Evolutionary conservation across 306 rosid genomes (phyloP), one percentile per base, ranked within the genome.

Genomic region (Cucurbita argyrosperma): DNA sequence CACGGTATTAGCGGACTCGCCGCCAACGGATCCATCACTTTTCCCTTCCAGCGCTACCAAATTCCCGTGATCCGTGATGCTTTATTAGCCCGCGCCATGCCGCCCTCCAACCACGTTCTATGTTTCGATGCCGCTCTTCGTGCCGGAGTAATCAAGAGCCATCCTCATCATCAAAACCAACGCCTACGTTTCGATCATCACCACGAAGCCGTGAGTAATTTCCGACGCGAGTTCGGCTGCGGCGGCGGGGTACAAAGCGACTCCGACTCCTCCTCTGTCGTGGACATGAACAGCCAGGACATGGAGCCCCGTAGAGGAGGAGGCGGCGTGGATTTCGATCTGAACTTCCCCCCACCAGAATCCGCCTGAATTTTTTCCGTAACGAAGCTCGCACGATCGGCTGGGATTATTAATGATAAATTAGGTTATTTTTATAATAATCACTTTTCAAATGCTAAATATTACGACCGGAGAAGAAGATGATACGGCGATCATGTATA

Each of bases 211-310:
- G 18, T 66, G 54, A 66, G 55, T 45, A 77, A 9, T 4, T 79
- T 54, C 83, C 89, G 74, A 8, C 47, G 9, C 72, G 62, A 6
- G 0, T 69, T 23, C 0, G 59, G 15, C 23, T 1, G 43, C 60
- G 57, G 74, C 64, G 57, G 72, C 84, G 74, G 51, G 0, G 84
- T 75, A 0, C 87, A 80, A 71, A 84, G 88, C 42, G 88, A 84
- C 10, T 84, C 88, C 15, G 88, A 79, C 14, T 81, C 88, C 4
- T 84, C 85, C 67, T 77, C 88, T 43, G 88, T 84, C 5, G 43
- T 84, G 4, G 83, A 79, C 71, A 67, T 76, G 59, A 79, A 73
- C 66, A 77, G 74, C 1, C 74, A 72, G 57, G 77, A 76, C 57
- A 77, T 67, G 46, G 47, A 60, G 55, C 77, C 80, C 52, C 83